Evolutionary conservation across 2,329 filamentous ascomycete species (phyloP).

Genomic region (Cladosporium velox): DNA sequence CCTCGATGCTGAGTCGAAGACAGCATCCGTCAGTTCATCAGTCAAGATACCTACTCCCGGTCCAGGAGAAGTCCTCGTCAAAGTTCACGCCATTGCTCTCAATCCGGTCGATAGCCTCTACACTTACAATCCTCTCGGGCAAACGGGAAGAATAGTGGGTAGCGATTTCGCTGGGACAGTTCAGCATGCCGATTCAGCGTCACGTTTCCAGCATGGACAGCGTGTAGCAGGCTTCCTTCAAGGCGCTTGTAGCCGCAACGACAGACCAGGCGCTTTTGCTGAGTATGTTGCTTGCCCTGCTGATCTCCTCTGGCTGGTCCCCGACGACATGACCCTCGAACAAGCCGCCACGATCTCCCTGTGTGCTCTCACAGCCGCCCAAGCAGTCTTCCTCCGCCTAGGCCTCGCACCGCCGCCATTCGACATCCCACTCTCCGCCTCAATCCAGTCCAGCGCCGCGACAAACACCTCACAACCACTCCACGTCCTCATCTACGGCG

Average conservation of each 20-base stretch:
- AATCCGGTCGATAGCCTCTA: slow-evolving; percentile 42
- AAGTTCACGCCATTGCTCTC: slow-evolving; percentile 34
- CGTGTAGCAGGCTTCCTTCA: slow-evolving; percentile 48
- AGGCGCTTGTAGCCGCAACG: slow-evolving; percentile 46
- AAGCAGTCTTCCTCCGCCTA: slow-evolving; percentile 44
- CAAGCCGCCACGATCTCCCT: slow-evolving; percentile 45
- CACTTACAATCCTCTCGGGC: slow-evolving; percentile 39
- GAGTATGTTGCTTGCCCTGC: slow-evolving; percentile 42
- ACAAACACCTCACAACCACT: slow-evolving; percentile 11
- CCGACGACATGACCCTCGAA: slow-evolving; percentile 37
- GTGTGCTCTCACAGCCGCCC: slow-evolving; percentile 48
- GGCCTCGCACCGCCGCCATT: slow-evolving; percentile 43
- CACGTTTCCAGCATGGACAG: slow-evolving; percentile 27
- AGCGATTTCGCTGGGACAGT: slow-evolving; percentile 47
- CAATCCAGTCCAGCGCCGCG: neutral
- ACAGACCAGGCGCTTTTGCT: slow-evolving; percentile 49
- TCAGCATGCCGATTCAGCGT: slow-evolving; percentile 24
- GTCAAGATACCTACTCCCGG: neutral
- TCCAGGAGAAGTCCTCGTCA: slow-evolving; percentile 30
- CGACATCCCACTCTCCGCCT: neutral
- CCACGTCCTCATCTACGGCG: slow-evolving; percentile 37
- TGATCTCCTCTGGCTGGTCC: slow-evolving; percentile 45
- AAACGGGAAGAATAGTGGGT: slow-evolving; percentile 39
- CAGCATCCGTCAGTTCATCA: neutral
- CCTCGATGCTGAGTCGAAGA: neutral